Conservation (phyloP, 352 stramenopile species). For the Phytophthora sansomeana region DNA sequence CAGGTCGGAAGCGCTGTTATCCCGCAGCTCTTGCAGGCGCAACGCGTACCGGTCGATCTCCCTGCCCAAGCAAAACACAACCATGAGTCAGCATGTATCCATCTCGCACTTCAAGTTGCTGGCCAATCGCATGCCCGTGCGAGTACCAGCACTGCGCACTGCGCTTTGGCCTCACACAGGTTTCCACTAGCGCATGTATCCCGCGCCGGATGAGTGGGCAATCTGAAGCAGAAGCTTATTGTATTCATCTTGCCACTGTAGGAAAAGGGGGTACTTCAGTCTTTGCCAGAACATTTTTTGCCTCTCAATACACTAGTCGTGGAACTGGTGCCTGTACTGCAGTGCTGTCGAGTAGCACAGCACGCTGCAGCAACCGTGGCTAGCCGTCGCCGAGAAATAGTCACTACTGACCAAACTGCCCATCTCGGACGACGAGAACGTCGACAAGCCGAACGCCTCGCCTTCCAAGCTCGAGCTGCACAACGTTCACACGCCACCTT, state of each 20-base stretch:
- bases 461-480: constrained; percentile 27
- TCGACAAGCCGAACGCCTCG: constrained; percentile 11
- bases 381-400: too few relatives aligned
- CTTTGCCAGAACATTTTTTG: too few relatives aligned
- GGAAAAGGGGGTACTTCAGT: too few relatives aligned
- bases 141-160: constrained; percentile 40
- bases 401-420: too few relatives aligned
- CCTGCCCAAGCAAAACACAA: constrained; percentile 27
- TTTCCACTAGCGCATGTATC: too few relatives aligned
- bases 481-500: constrained; percentile 25
- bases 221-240: too few relatives aligned
- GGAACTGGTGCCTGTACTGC: constrained; percentile 58
- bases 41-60: constrained; percentile 57
- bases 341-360: constrained; percentile 53
- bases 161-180: constrained; percentile 52
- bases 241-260: too few relatives aligned
- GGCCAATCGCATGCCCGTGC: constrained; percentile 34
- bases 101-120: constrained; percentile 29
- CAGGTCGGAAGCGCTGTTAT: constrained; percentile 7
- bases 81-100: constrained; percentile 18
- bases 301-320: constrained; percentile 72
- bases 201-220: too few relatives aligned
- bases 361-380: constrained; percentile 20
- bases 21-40: constrained; percentile 47
- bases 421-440: not conserved